Percentiles rank a stretch among this genome's conserved stretches.
These are phyloP conservation scores for Mimosa pudica DNA, from an alignment of 306 rosid genomes.

Conservation along the genomic window DNA sequence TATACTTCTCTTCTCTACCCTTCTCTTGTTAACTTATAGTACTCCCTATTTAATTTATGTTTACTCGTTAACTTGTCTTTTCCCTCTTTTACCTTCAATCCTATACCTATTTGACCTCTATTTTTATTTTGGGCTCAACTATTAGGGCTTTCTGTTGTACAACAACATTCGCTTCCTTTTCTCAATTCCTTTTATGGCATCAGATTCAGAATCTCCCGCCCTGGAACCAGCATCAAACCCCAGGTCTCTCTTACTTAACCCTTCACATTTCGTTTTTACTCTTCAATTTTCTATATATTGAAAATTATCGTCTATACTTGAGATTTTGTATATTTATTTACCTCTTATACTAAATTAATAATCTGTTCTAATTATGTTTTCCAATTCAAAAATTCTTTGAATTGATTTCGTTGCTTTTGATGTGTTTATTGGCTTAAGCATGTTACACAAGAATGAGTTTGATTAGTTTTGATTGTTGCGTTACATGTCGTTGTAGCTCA, in stretches of 20 bases:
- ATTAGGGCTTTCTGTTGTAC: conserved; percentile 12
- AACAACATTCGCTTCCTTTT: background rate
- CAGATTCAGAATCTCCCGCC: conserved; percentile 42
- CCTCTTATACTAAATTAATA: background rate
- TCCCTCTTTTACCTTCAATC: background rate
- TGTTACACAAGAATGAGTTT: background rate
- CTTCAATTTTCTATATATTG: background rate
- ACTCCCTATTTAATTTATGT: background rate
- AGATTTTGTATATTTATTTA: background rate
- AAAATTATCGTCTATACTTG: background rate
- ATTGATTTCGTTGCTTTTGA: background rate
- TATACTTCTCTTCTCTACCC: background rate
- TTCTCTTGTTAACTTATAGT: background rate
- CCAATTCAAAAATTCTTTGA: background rate
- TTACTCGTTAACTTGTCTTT: background rate
- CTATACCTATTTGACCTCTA: background rate
- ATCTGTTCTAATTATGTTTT: background rate
- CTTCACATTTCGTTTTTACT: background rate
- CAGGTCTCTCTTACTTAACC: conserved; percentile 35
- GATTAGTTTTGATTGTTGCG: background rate
- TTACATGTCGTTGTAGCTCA: background rate
- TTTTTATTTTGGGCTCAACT: conserved; percentile 6
- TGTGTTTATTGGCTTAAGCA: background rate
- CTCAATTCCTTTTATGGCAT: conserved; percentile 11
- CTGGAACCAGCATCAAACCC: conserved; percentile 31